phyloP scores from a whole-genome alignment of 805 yeast species.

The Candida sphagnicola region DNA sequence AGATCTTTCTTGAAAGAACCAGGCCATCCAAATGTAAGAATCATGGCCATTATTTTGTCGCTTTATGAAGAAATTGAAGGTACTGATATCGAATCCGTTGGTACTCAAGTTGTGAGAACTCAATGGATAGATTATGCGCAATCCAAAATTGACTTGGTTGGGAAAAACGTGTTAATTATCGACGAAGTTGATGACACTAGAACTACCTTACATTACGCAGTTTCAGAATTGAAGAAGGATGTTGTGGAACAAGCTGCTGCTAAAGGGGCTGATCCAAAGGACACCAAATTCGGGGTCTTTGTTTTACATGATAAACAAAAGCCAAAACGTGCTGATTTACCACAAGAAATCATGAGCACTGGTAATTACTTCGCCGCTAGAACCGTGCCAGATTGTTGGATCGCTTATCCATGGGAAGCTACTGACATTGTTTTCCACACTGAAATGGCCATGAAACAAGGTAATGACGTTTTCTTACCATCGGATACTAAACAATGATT shows the following conservation, averaged over 20 bases:
- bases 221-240: slow-evolving; percentile 70
- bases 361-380: slow-evolving; percentile 70
- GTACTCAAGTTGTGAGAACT: slow-evolving; percentile 67
- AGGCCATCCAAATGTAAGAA: slow-evolving; percentile 83
- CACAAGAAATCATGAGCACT: slow-evolving; percentile 55
- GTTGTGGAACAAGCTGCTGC: slow-evolving; percentile 57
- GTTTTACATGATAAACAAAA: slow-evolving; percentile 75
- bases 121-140: slow-evolving; percentile 81
- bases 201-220: slow-evolving; percentile 78
- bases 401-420: slow-evolving; percentile 86
- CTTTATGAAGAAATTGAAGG: slow-evolving; percentile 81
- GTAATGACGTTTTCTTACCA: slow-evolving; percentile 55
- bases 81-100: slow-evolving; percentile 48
- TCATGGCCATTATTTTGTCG: slow-evolving; percentile 92
- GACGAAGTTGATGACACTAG: slow-evolving; percentile 88
- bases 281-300: slow-evolving; percentile 67
- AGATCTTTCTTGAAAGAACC: slow-evolving; percentile 88
- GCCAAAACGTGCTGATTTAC: slow-evolving; percentile 68
- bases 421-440: slow-evolving; percentile 72
- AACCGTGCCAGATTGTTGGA: slow-evolving; percentile 76
- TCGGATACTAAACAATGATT: slow-evolving; percentile 14
- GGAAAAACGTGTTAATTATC: slow-evolving; percentile 68
- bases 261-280: slow-evolving; percentile 42
- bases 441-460: slow-evolving; percentile 67
- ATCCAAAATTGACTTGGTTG: slow-evolving; percentile 57